Base-by-base conservation (phyloP, 768 basidiomycete genomes). In the Dendrothele bispora region DNA sequence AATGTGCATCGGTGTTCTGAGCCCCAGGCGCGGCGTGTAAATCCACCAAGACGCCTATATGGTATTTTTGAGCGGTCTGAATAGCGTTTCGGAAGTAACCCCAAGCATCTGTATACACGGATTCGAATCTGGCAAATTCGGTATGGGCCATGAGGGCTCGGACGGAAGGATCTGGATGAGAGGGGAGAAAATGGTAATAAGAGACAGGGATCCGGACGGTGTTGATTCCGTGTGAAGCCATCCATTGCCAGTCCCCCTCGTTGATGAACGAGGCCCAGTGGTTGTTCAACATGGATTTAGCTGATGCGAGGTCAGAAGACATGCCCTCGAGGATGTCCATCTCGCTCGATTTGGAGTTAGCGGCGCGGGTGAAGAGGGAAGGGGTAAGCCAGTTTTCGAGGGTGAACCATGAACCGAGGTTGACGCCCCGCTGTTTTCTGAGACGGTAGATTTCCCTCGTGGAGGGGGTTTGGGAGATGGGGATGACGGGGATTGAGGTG, bases 341-440 rank as follows among this genome's bases (percentile, higher is more conserved):
- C 55, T 89, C 87, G 56, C 84, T 86, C 54, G 86, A 75, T 0
- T 72, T 81, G 3, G 83, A 82, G 17, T 65, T 48, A 11, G 51
- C 60, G 7, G 88, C 86, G 14, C 63, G 60, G 2, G 63, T 67
- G 56, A 83, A 91, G 0, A 85, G 85, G 0, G 61, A 39, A 2
- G 80, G 77, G 12, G 79, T 61, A 30, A 91, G 88, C 89, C 89
- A 91, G 27, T 78, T 69, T 63, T 91, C 89, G 15, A 88, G 75
- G 3, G 86, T 82, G 52, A 91, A 91, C 87, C 86, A 88, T 6
- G 79, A 83, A 84, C 89, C 89, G 8, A 92, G 77, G 62, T 92
- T 92, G 5, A 91, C 83, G n/a, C 89, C 89, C 44, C 82, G 75
- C 56, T 88, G 88, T 57, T 82, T 85, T 53, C 89, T 75, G 66